Percentiles rank a stretch among this genome's conserved stretches.
These are phyloP conservation scores for Phoma sp. DNA, from an alignment of 2,329 filamentous ascomycete species.

Conservation along the genomic window DNA sequence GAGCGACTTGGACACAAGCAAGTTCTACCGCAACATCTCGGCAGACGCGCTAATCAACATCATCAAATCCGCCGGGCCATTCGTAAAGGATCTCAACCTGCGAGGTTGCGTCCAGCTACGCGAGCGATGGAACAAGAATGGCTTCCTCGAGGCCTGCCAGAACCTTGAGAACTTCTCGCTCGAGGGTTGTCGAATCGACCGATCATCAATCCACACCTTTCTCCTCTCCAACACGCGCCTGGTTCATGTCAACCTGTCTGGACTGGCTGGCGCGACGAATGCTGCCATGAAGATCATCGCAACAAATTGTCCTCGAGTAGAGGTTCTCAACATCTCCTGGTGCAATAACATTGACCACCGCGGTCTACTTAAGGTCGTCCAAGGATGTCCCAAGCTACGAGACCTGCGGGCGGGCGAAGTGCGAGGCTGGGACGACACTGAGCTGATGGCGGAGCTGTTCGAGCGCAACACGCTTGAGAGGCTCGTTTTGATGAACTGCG, in stretches of 20 bases:
- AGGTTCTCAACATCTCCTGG: conserved; percentile 90
- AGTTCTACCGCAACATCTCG: conserved; percentile 88
- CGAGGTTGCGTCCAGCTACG: conserved; percentile 89
- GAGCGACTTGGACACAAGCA: conserved; percentile 80
- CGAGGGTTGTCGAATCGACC: conserved; percentile 87
- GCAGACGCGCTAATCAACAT: conserved; percentile 84
- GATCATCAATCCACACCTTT: conserved; percentile 77
- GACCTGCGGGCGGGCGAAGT: conserved; percentile 87
- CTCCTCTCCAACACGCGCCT: conserved; percentile 80
- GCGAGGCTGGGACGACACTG: conserved; percentile 75
- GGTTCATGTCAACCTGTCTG: conserved; percentile 85
- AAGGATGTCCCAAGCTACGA: conserved; percentile 74
- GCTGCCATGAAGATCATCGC: conserved; percentile 86
- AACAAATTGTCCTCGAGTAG: conserved; percentile 79
- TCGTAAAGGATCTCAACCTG: conserved; percentile 88
- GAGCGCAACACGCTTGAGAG: conserved; percentile 81
- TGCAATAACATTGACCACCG: conserved; percentile 83
- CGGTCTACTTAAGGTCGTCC: conserved; percentile 75
- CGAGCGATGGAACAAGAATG: conserved; percentile 78
- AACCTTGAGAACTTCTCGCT: conserved; percentile 89
- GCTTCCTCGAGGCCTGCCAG: conserved; percentile 81
- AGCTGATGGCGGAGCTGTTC: conserved; percentile 78
- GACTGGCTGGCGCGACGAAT: conserved; percentile 80
- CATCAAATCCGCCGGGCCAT: conserved; percentile 84
- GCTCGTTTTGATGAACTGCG: conserved; percentile 81